Base-by-base conservation (phyloP, 768 basidiomycete species). In the Hemileccinum rubropunctum region DNA sequence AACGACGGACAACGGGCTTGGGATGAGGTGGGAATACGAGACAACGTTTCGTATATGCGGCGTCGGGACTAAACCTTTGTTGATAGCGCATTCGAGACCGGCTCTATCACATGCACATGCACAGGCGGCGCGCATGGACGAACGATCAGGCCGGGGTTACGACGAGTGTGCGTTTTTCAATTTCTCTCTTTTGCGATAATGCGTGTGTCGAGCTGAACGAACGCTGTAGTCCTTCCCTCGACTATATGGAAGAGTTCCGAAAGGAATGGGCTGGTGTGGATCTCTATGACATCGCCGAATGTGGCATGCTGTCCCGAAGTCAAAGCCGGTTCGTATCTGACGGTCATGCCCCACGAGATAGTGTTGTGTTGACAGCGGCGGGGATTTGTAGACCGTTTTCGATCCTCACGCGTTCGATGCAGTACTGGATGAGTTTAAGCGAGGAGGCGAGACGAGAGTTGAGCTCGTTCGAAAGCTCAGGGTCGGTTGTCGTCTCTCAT, bases 261-360 rank as follows among this genome's bases (percentile, higher is more conserved):
- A 18, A 17, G 11, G 38, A 30, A 33, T 18, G 28, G 38, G 17
- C 3, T 10, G 21, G 17, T 3, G 44, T 53, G 20, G 49, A 47
- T 36, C 34, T 40, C 15, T 40, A 48, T 13, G 59, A 51, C 14
- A 35, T 48, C 23, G 52, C 56, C 1, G 38, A 58, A 32, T 34
- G 28, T 9, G 50, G 47, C 30, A 3, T 4, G n/a, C 3, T 54
- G 13, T 13, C 10, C 21, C 23, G 45, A 42, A 41, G 36, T 20
- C 40, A 28, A 18, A 48, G 52, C 18, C 51, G 48, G 60, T 61
- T 13, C 21, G 52, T 40, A 23, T 38, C n/a, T 11, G 35, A 9
- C 11, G n/a, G 7, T 36, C 35, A 6, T n/a, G n/a, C 34, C 14
- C 21, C n/a, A 7, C 18, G 18, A 43, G 30, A 21, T 9, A 13